Conservation (phyloP, 257 asterid species). For the Haberlea rhodopensis region DNA sequence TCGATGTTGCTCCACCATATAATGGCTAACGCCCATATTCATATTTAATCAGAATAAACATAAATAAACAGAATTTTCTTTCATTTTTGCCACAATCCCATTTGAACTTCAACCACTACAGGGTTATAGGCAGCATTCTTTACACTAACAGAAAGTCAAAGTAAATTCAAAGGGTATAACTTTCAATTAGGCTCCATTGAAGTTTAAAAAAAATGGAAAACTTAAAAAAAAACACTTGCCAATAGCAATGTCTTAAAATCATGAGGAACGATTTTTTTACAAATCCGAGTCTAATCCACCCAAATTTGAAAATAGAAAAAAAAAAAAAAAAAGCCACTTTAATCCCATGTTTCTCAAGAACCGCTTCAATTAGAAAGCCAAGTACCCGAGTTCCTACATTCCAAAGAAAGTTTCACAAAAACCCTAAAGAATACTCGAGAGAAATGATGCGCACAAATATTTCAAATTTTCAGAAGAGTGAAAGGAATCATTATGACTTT, state of each 20-base stretch:
- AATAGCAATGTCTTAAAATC: not conserved
- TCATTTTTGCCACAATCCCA: not conserved
- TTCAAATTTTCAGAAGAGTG: not conserved
- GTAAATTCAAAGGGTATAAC: not conserved
- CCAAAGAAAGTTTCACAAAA: constrained; percentile 19
- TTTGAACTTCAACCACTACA: not conserved
- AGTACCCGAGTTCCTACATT: constrained; percentile 5
- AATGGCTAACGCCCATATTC: not conserved
- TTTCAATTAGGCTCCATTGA: constrained; percentile 3
- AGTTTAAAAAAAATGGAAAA: not conserved
- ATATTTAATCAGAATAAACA: not conserved
- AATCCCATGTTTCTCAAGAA: not conserved
- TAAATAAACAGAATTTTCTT: not conserved
- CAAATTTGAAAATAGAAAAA: not conserved
- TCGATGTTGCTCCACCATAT: not conserved
- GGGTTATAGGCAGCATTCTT: not conserved
- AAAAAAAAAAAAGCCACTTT: not conserved
- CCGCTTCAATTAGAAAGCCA: constrained; percentile 12
- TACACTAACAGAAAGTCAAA: not conserved
- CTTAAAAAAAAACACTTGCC: not conserved
- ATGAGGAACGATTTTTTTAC: not conserved
- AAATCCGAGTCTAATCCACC: not conserved
- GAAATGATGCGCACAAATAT: not conserved
- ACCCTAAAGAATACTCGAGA: constrained; percentile 17
- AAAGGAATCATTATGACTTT: not conserved